These are phyloP conservation scores for Gossypium raimondii DNA, from an alignment of 345 rosid species.

Conservation along the genomic window DNA sequence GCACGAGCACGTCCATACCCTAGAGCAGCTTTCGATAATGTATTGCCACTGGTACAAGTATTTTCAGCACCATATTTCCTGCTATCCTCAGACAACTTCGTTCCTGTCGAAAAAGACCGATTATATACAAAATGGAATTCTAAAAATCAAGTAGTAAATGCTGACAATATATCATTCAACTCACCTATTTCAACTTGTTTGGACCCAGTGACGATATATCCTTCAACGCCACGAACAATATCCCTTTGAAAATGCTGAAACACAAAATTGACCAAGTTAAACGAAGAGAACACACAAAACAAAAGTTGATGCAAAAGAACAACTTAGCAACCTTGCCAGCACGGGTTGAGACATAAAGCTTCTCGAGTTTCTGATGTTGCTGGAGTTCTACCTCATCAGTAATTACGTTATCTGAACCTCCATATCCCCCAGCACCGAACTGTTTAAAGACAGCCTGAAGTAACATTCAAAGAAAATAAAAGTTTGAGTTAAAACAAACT, in stretches of 20 bases:
- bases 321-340: conserved; percentile 64
- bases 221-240: conserved; percentile 91
- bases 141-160: conserved; percentile 2
- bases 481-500: not conserved
- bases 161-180: conserved; percentile 5
- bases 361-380: conserved; percentile 86
- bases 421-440: conserved; percentile 89
- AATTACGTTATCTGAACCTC: conserved; percentile 61
- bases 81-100: conserved; percentile 79
- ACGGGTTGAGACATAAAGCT: conserved; percentile 88
- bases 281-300: not conserved
- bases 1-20: conserved; percentile 64
- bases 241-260: conserved; percentile 91
- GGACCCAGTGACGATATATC: conserved; percentile 76
- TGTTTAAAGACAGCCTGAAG: conserved; percentile 86
- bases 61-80: conserved; percentile 80
- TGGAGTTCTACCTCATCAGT: conserved; percentile 74
- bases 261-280: conserved; percentile 8
- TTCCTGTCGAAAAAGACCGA: conserved; percentile 45
- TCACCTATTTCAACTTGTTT: conserved; percentile 93
- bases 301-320: conserved; percentile 2
- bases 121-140: not conserved
- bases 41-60: conserved; percentile 83
- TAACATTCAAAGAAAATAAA: conserved; percentile 11
- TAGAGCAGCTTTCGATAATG: conserved; percentile 70